These are phyloP conservation scores for Ophiostoma fasciatum DNA, from an alignment of 2,329 filamentous ascomycete species.

Conservation along the genomic window DNA sequence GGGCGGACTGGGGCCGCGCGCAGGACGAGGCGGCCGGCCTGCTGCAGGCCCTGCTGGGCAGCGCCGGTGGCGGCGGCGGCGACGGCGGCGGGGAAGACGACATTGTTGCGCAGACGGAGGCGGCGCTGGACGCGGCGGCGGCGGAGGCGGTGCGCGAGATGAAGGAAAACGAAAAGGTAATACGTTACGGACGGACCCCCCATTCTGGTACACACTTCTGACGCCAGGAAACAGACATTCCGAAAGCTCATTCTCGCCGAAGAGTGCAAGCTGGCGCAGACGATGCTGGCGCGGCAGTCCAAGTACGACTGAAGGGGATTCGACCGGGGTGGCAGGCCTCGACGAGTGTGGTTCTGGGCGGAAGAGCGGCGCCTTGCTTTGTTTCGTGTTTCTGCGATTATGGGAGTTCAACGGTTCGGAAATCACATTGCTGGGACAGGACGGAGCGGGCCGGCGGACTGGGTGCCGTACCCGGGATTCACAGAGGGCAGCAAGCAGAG, in stretches of 20 bases:
- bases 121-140: slow-evolving; percentile 2
- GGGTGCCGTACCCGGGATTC: too few species aligned
- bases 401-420: too few species aligned
- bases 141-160: slow-evolving; percentile 3
- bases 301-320: slow-evolving; percentile 13
- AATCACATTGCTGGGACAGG: too few species aligned
- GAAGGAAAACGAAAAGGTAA: slow-evolving; percentile 12
- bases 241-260: slow-evolving; percentile 11
- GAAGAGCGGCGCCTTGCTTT: too few species aligned
- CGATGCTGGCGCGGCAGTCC: slow-evolving; percentile 10
- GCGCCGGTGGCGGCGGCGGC: background rate
- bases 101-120: slow-evolving; percentile 7
- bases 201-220: background rate
- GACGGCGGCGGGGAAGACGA: background rate
- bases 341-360: too few species aligned
- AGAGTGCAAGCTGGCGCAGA: slow-evolving; percentile 13
- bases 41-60: slow-evolving; percentile 3
- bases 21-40: slow-evolving; percentile 26
- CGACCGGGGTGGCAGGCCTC: too few species aligned
- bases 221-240: slow-evolving; percentile 11
- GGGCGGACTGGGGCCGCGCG: slow-evolving; percentile 21
- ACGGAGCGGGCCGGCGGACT: too few species aligned
- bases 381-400: too few species aligned
- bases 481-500: too few species aligned
- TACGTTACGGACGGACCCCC: background rate